A percentile compares a stretch with the other conserved stretches of the same genome.
These are phyloP conservation scores for Alectoria sarmentosa DNA, from an alignment of 495 filamentous ascomycete species.

Conservation along the genomic window DNA sequence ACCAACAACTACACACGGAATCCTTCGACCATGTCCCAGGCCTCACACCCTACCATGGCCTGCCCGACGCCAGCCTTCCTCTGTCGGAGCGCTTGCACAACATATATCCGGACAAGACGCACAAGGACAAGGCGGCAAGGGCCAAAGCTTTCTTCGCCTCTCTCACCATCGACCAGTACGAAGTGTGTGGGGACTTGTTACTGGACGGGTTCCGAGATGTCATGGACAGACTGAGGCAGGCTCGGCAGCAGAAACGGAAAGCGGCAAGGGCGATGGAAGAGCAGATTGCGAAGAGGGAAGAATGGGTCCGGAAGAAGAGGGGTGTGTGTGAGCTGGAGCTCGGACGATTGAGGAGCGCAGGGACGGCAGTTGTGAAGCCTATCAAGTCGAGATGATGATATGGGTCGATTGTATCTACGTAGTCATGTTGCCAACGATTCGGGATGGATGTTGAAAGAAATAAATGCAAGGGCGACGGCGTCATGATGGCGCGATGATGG, in stretches of 20 bases:
- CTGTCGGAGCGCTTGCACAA: constrained; percentile 20
- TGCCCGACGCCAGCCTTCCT: constrained; percentile 18
- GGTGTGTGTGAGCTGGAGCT: constrained; percentile 24
- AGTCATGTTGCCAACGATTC: neutral
- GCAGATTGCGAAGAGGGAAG: constrained; percentile 52
- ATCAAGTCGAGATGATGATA: constrained; percentile 16
- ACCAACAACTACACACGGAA: constrained; percentile 23
- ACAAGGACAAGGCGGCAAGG: constrained; percentile 20
- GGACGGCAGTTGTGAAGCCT: constrained; percentile 24
- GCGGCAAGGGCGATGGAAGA: constrained; percentile 61
- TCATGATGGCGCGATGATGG: neutral
- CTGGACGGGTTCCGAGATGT: constrained; percentile 60
- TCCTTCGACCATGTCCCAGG: constrained; percentile 25
- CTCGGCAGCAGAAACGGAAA: constrained; percentile 58
- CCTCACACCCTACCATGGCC: constrained; percentile 14
- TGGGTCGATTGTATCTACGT: neutral
- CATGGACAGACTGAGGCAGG: constrained; percentile 54
- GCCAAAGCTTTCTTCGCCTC: constrained; percentile 48
- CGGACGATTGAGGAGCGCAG: constrained; percentile 20
- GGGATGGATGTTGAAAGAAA: neutral
- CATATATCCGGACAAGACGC: constrained; percentile 21
- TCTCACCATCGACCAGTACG: constrained; percentile 67
- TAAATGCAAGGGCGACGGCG: neutral
- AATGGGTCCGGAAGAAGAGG: constrained; percentile 26
- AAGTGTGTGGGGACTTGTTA: constrained; percentile 78